Conservation (phyloP, 164 flowering plant species). For the Cinnamomum micranthum region DNA sequence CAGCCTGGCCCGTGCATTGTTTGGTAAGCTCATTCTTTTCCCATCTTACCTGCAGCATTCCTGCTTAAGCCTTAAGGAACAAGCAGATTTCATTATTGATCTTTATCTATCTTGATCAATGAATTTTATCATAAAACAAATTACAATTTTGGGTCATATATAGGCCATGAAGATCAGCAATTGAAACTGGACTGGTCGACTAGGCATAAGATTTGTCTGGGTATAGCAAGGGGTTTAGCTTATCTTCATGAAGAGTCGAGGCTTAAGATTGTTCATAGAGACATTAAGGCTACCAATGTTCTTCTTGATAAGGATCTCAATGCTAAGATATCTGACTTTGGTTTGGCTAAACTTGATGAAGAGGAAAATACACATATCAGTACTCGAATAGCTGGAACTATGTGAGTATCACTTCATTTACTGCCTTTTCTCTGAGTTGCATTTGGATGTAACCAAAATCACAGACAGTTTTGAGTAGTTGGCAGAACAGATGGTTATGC, state of each 20-base stretch:
- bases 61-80: background rate
- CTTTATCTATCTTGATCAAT: background rate
- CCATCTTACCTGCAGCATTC: background rate
- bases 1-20: conserved; percentile 50
- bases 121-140: background rate
- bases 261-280: conserved; percentile 22
- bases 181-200: conserved; percentile 41
- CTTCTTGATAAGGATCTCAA: conserved; percentile 54
- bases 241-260: conserved; percentile 53
- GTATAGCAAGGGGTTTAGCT: conserved; percentile 49
- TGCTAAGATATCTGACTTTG: conserved; percentile 85
- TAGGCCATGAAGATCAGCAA: conserved; percentile 22
- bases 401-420: conserved; percentile 34
- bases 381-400: conserved; percentile 76
- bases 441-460: too few relatives aligned
- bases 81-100: background rate
- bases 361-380: conserved; percentile 74
- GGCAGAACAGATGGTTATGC: too few relatives aligned
- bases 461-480: too few relatives aligned
- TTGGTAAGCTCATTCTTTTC: conserved; percentile 29
- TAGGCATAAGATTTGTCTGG: conserved; percentile 38
- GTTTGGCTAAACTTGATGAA: conserved; percentile 72
- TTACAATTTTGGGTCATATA: background rate
- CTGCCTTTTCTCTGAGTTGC: background rate
- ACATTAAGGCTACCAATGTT: conserved; percentile 20